Evolutionary conservation across 331 rosid genomes (phyloP).

Genomic region (Quercus phellos): DNA sequence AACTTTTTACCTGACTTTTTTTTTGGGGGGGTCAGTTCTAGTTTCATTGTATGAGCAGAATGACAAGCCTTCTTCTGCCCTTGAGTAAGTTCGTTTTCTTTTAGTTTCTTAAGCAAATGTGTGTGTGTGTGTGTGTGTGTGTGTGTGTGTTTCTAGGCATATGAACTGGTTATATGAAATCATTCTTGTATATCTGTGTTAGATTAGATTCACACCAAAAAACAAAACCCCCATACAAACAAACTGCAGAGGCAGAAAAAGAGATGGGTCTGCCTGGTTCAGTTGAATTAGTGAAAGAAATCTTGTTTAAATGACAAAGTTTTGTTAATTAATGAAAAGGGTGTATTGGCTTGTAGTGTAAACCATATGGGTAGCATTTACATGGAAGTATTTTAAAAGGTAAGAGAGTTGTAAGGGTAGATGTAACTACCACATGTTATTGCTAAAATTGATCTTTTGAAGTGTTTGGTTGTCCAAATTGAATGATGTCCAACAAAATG

Average conservation of each 20-base stretch:
- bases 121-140: neutral
- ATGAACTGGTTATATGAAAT: neutral
- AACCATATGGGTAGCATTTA: neutral
- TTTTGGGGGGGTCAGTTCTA: constrained; percentile 41
- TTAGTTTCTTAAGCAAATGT: neutral
- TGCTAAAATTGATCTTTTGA: neutral
- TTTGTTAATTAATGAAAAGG: neutral
- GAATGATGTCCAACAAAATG: neutral
- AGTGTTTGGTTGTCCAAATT: neutral
- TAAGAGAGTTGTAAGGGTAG: neutral
- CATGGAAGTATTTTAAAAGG: neutral
- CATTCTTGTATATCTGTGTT: neutral
- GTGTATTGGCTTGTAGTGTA: neutral
- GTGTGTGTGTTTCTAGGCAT: neutral
- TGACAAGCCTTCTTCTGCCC: constrained; percentile 92
- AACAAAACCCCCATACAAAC: too few species aligned
- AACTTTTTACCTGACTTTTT: neutral
- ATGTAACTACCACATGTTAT: too few species aligned
- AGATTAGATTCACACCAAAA: neutral
- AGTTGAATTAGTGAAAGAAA: neutral
- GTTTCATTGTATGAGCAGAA: constrained; percentile 92
- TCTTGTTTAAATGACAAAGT: neutral
- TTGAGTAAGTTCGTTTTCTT: constrained; percentile 54
- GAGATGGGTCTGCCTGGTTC: neutral
- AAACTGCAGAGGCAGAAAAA: neutral